Evolutionary conservation across 495 filamentous ascomycete species (phyloP).

Genomic region (Immersiella caudata): DNA sequence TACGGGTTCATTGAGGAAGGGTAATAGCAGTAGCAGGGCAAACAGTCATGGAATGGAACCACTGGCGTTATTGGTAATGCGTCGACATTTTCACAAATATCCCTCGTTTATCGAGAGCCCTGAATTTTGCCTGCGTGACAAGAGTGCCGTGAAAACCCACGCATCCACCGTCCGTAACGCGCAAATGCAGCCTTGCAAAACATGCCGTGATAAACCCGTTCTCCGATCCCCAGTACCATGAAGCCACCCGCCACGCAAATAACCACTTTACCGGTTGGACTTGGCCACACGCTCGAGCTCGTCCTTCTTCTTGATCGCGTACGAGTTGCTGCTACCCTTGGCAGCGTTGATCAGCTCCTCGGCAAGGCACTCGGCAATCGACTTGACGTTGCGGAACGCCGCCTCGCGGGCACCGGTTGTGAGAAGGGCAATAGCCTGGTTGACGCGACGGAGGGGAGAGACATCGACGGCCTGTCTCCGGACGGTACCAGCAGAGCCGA

Average conservation of each 20-base stretch:
- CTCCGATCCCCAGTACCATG: constrained; percentile 26
- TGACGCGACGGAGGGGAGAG: constrained; percentile 97
- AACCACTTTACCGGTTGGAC: constrained; percentile 86
- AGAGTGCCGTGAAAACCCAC: constrained; percentile 51
- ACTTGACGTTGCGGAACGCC: constrained; percentile 99
- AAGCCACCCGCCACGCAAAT: constrained; percentile 40
- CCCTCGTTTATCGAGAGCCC: constrained; percentile 40
- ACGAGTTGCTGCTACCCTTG: constrained; percentile 99
- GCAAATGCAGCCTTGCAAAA: constrained; percentile 54
- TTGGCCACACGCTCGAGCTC: constrained; percentile 99
- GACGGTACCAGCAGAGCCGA: constrained; percentile 98
- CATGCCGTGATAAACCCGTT: constrained; percentile 51
- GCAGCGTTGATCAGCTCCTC: constrained; percentile 99
- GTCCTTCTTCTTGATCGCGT: constrained; percentile 99
- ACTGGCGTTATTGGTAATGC: constrained; percentile 17
- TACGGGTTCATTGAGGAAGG: background rate
- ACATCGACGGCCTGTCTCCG: constrained; percentile 99
- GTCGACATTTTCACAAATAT: constrained; percentile 32
- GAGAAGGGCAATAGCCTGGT: constrained; percentile 97
- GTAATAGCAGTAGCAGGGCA: constrained; percentile 15
- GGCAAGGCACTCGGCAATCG: constrained; percentile 94
- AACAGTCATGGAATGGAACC: constrained; percentile 17
- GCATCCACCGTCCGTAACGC: constrained; percentile 49
- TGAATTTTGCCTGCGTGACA: constrained; percentile 52
- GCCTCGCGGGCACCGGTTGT: constrained; percentile 98